phyloP scores from a whole-genome alignment of 768 basidiomycete genomes.

The Pholiota conissans region DNA sequence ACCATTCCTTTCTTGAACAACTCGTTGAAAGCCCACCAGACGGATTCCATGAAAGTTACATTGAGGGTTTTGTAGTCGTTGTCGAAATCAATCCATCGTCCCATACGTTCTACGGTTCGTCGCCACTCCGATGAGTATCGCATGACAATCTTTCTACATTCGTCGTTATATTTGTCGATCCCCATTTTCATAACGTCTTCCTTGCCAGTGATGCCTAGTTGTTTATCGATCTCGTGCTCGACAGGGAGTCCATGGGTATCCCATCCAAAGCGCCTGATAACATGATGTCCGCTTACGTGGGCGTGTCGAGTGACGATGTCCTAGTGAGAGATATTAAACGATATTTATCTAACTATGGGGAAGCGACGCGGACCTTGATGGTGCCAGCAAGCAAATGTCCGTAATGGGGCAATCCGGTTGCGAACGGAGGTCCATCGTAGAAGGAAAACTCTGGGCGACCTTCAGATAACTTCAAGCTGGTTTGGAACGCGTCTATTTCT shows the following conservation, averaged over 20 bases:
- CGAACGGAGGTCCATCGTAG: constrained; percentile 97
- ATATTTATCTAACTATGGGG: background rate
- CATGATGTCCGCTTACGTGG: constrained; percentile 89
- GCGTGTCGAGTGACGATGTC: constrained; percentile 98
- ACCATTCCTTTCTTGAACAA: constrained; percentile 92
- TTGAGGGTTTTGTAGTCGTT: constrained; percentile 99
- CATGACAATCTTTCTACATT: constrained; percentile 97
- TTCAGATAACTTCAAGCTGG: constrained; percentile 88
- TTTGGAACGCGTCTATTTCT: constrained; percentile 97
- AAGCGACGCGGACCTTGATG: constrained; percentile 68
- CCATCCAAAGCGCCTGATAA: constrained; percentile 95
- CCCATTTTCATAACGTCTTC: constrained; percentile 95
- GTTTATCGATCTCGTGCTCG: constrained; percentile 99
- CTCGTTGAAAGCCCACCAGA: constrained; percentile 98
- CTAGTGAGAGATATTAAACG: constrained; percentile 36
- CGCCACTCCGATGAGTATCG: constrained; percentile 95
- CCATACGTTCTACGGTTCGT: constrained; percentile 93
- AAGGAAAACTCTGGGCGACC: constrained; percentile 91
- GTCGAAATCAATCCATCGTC: constrained; percentile 99
- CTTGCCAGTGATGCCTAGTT: constrained; percentile 86
- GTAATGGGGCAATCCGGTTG: constrained; percentile 95
- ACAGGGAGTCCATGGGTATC: constrained; percentile 98
- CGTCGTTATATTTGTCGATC: constrained; percentile 95
- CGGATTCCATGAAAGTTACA: constrained; percentile 91
- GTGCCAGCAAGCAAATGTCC: constrained; percentile 93